phyloP scores from a whole-genome alignment of 352 stramenopile genomes.

The Pythium utonaiense region DNA sequence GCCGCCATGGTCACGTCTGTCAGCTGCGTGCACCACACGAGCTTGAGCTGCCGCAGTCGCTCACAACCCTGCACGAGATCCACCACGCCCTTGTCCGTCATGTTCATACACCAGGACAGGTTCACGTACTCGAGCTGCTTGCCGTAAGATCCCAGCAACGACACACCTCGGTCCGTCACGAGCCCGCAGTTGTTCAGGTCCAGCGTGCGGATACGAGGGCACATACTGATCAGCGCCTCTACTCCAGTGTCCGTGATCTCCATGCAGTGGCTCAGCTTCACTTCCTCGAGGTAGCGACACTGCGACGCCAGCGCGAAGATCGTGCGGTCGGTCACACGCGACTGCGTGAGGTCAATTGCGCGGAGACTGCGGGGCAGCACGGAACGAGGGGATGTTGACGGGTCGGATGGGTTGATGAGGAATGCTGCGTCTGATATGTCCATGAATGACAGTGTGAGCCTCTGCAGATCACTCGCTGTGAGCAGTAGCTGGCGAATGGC shows the following conservation, averaged over 20 bases:
- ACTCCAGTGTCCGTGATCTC: slow-evolving; percentile 78
- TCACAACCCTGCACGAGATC: slow-evolving; percentile 60
- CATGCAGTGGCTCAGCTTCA: slow-evolving; percentile 73
- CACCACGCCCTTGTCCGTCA: slow-evolving; percentile 81
- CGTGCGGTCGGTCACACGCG: slow-evolving; percentile 61
- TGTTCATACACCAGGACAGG: slow-evolving; percentile 87
- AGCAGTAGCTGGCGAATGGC: slow-evolving; percentile 65
- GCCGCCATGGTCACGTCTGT: slow-evolving; percentile 62
- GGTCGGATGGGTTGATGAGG: slow-evolving; percentile 8
- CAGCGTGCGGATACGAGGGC: slow-evolving; percentile 44
- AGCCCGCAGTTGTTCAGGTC: slow-evolving; percentile 80
- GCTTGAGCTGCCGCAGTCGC: slow-evolving; percentile 54
- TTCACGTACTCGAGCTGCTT: slow-evolving; percentile 65
- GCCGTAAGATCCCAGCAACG: slow-evolving; percentile 44
- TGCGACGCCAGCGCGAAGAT: slow-evolving; percentile 59
- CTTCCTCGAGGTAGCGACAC: slow-evolving; percentile 58
- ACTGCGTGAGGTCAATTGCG: slow-evolving; percentile 71
- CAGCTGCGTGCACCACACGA: slow-evolving; percentile 85
- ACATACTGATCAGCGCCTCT: slow-evolving; percentile 54
- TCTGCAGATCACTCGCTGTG: slow-evolving; percentile 53
- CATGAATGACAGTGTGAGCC: slow-evolving; percentile 84
- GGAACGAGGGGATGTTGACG: slow-evolving; percentile 7
- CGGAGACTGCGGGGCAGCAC: slow-evolving; percentile 42
- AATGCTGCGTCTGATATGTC: slow-evolving; percentile 70
- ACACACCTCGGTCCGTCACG: slow-evolving; percentile 71